Percentiles rank a stretch among this genome's conserved stretches.
phyloP scores from a whole-genome alignment of 2,329 filamentous ascomycete species.

The Triangularia setosa region DNA sequence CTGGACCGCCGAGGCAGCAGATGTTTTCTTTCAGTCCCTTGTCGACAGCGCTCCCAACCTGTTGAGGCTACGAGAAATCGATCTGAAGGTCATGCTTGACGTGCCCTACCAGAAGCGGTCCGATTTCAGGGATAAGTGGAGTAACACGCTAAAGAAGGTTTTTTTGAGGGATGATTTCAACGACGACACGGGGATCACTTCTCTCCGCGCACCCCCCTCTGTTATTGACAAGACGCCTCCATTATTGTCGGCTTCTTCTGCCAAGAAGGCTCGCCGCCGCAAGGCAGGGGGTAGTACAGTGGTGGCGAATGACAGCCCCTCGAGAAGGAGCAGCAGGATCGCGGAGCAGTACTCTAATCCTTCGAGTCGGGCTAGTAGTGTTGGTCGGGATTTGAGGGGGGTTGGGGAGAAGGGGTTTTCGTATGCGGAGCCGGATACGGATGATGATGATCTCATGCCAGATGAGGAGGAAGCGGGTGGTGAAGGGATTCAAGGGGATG shows the following conservation, averaged over 20 bases:
- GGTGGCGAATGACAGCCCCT: slow-evolving; percentile 11
- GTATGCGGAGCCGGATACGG: slow-evolving; percentile 46
- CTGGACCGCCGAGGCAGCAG: slow-evolving; percentile 65
- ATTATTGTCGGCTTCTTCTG: no score
- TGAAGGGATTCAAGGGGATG: neutral
- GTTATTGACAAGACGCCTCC: no score
- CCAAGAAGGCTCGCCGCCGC: slow-evolving; percentile 2
- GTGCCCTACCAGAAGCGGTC: slow-evolving; percentile 79
- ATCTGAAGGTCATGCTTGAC: slow-evolving; percentile 74
- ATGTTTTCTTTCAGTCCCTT: slow-evolving; percentile 75
- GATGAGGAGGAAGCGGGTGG: slow-evolving; percentile 10
- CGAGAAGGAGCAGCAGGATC: slow-evolving; percentile 27
- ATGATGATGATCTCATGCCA: slow-evolving; percentile 34
- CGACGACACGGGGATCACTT: neutral
- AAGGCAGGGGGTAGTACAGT: no score
- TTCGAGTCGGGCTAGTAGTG: slow-evolving; percentile 31
- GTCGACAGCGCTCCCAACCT: slow-evolving; percentile 66
- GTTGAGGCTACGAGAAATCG: slow-evolving; percentile 63
- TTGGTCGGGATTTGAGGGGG: slow-evolving; percentile 24
- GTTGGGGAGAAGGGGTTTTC: slow-evolving; percentile 22
- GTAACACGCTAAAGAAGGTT: slow-evolving; percentile 61
- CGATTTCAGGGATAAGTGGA: slow-evolving; percentile 75
- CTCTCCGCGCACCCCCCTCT: slow-evolving; percentile 22
- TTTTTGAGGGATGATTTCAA: slow-evolving; percentile 44
- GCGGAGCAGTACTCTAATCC: slow-evolving; percentile 37